phyloP scores from a whole-genome alignment of 192 early-diverging fungal species.

The Allomyces macrogynus region DNA sequence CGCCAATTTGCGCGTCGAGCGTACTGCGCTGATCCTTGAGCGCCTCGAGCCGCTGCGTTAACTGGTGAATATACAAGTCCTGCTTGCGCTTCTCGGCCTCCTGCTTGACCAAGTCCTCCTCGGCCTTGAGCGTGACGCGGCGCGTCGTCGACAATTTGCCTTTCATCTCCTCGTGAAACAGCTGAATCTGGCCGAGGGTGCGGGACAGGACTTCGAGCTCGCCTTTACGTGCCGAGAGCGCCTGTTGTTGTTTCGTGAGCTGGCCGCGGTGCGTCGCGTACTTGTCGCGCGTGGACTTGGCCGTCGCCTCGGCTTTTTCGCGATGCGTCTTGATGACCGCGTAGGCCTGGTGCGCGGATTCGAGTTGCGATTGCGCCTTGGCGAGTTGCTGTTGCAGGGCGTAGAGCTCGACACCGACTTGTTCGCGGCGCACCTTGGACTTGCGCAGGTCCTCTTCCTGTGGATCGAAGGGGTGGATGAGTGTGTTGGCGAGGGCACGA shows the following conservation, averaged over 20 bases:
- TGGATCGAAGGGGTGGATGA: neutral
- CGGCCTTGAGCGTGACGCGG: conserved; percentile 36
- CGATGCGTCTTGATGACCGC: conserved; percentile 19
- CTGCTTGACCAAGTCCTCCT: conserved; percentile 34
- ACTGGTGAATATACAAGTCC: conserved; percentile 37
- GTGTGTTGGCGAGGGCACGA: too few species aligned
- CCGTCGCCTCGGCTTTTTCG: conserved; percentile 25
- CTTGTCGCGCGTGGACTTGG: conserved; percentile 13
- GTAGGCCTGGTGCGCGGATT: conserved; percentile 25
- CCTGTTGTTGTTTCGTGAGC: neutral
- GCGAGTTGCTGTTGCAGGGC: conserved; percentile 35
- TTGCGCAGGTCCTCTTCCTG: conserved; percentile 26
- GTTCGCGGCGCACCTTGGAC: conserved; percentile 19
- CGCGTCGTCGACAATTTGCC: conserved; percentile 32
- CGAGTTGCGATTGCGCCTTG: conserved; percentile 24
- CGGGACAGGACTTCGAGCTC: conserved; percentile 36
- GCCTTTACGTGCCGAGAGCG: conserved; percentile 31
- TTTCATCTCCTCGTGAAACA: conserved; percentile 35
- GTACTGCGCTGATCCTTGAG: conserved; percentile 30
- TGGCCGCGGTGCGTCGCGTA: conserved; percentile 28
- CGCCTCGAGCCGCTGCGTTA: conserved; percentile 27
- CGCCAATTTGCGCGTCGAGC: conserved; percentile 28
- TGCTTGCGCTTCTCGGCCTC: conserved; percentile 39
- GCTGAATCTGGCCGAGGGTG: conserved; percentile 35
- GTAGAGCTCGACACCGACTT: conserved; percentile 35